Conservation (phyloP, 176 grass and related monocot species). For the Musa troglodytarum region DNA sequence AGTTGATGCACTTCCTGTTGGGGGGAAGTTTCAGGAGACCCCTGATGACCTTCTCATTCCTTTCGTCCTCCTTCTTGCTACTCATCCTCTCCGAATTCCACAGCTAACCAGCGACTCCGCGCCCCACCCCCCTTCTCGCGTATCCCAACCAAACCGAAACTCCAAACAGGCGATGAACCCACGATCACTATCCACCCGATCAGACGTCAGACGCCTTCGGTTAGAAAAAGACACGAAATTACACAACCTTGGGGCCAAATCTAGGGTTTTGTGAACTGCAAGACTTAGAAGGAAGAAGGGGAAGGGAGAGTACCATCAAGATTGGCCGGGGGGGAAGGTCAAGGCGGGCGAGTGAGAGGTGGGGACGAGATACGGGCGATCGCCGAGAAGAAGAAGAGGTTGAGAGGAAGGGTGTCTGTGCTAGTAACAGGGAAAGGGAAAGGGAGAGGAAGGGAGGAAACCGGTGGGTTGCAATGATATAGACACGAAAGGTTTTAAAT, state of each 20-base stretch:
- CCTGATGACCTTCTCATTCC: slow-evolving; percentile 85
- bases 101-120: not conserved
- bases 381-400: not conserved
- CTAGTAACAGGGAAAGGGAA: not conserved
- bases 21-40: slow-evolving; percentile 93
- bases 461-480: not conserved
- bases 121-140: not conserved
- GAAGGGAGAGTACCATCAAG: not conserved
- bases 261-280: not conserved
- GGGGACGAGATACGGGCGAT: not conserved
- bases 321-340: not conserved
- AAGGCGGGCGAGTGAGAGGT: not conserved
- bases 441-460: not conserved
- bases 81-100: slow-evolving; percentile 17
- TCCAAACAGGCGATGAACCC: not conserved
- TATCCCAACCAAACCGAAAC: not conserved
- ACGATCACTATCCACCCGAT: slow-evolving; percentile 4
- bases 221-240: not conserved
- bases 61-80: slow-evolving; percentile 81
- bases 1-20: slow-evolving; percentile 85
- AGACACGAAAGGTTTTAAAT: not conserved
- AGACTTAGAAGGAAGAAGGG: not conserved
- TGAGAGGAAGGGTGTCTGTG: not conserved
- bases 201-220: not conserved
- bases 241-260: not conserved